Evolutionary conservation across 75 land plant genomes (phyloP).

Genomic region (Isoetes taiwanensis): DNA sequence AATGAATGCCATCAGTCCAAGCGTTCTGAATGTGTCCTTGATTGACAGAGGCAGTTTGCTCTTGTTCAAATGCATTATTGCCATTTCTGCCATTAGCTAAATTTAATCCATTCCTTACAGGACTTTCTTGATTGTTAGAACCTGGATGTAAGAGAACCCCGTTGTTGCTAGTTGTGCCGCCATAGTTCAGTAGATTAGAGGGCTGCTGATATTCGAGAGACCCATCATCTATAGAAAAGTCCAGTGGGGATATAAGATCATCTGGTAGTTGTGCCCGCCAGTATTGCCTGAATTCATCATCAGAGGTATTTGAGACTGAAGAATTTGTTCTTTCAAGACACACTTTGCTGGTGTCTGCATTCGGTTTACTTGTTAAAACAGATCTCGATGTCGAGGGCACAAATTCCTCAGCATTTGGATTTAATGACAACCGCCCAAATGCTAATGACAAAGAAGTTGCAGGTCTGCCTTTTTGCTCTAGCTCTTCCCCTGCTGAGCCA

Average conservation of each 20-base stretch:
- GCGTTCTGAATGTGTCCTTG: no score
- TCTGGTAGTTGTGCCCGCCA: conserved; percentile 88
- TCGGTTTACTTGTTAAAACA: conserved; percentile 13
- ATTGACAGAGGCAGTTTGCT: no score
- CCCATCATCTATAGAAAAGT: conserved; percentile 12
- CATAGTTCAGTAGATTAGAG: background rate
- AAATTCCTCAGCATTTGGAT: conserved; percentile 91
- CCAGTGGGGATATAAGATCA: conserved; percentile 82
- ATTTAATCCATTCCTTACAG: no score
- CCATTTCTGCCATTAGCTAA: conserved; percentile 16
- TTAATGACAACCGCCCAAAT: no score
- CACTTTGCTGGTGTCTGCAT: conserved; percentile 28
- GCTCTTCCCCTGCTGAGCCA: no score
- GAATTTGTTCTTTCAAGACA: conserved; percentile 57
- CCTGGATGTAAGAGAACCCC: no score
- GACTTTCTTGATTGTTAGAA: no score
- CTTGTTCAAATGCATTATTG: no score
- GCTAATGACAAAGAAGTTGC: no score
- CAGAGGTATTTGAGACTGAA: conserved; percentile 55
- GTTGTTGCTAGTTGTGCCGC: background rate
- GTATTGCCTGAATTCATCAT: conserved; percentile 73
- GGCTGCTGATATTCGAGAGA: conserved; percentile 1
- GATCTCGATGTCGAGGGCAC: conserved; percentile 44
- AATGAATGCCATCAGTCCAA: conserved; percentile 27
- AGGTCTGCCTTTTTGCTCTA: no score